Evolutionary conservation across 169 alveolate genomes (phyloP).

Genomic region (Babesia ovata): DNA sequence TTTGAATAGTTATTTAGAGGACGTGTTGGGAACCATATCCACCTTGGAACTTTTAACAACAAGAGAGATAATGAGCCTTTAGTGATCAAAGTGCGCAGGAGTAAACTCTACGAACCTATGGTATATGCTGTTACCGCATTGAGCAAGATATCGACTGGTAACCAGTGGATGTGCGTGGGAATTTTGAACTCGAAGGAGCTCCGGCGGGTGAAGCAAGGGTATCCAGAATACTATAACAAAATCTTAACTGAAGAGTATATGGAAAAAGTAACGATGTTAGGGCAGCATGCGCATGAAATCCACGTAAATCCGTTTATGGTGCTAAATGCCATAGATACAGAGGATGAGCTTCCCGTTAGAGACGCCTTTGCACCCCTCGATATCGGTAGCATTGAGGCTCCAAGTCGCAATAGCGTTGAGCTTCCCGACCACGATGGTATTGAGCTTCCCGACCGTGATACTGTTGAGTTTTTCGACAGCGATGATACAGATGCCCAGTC

Average conservation of each 20-base stretch:
- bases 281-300: constrained; percentile 6
- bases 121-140: constrained; percentile 21
- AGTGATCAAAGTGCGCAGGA: constrained; percentile 32
- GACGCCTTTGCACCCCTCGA: too few species aligned
- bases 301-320: not conserved
- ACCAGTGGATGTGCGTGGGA: constrained; percentile 45
- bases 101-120: constrained; percentile 12
- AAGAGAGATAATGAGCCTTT: not conserved
- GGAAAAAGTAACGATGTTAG: not conserved
- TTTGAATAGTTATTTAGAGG: too few species aligned
- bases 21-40: not conserved
- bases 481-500: too few species aligned
- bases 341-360: too few species aligned
- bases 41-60: constrained; percentile 4
- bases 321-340: too few species aligned
- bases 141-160: constrained; percentile 61
- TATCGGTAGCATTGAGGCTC: too few species aligned
- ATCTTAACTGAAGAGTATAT: constrained; percentile 27
- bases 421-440: too few species aligned
- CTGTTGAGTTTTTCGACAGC: too few species aligned
- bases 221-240: constrained; percentile 9
- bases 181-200: constrained; percentile 18
- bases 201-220: not conserved
- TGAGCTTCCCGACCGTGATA: too few species aligned
- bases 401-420: too few species aligned